phyloP scores from a whole-genome alignment of 2,329 filamentous ascomycete genomes.

The Salinomyces thailandicus region DNA sequence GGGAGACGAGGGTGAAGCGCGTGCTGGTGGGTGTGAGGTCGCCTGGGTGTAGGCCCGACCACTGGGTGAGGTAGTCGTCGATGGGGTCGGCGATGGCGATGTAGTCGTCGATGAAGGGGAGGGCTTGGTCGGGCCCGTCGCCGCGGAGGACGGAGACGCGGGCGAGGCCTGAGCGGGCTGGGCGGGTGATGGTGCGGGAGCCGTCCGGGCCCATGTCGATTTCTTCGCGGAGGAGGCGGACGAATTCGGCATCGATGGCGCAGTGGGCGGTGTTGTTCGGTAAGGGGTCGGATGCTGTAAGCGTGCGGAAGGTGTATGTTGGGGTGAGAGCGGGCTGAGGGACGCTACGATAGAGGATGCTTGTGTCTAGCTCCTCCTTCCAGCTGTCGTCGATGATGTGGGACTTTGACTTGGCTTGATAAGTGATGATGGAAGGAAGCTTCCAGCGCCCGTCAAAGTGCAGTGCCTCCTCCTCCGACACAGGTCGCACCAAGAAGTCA shows the following conservation, averaged over 20 bases:
- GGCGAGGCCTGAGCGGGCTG: conserved; percentile 83
- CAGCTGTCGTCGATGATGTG: conserved; percentile 77
- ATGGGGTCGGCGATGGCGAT: conserved; percentile 84
- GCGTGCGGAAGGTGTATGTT: conserved; percentile 18
- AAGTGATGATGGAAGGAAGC: conserved; percentile 75
- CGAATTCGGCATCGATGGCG: conserved; percentile 93
- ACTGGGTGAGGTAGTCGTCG: conserved; percentile 89
- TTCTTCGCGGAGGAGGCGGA: conserved; percentile 82
- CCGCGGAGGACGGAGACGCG: conserved; percentile 84
- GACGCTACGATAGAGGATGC: conserved; percentile 68
- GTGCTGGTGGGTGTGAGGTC: conserved; percentile 74
- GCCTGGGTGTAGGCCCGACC: conserved; percentile 77
- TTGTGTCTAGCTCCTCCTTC: conserved; percentile 76
- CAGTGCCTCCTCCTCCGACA: conserved; percentile 72
- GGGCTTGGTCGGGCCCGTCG: conserved; percentile 62
- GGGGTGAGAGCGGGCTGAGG: conserved; percentile 31
- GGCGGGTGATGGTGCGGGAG: conserved; percentile 80
- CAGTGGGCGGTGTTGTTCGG: conserved; percentile 56
- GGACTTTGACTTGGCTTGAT: conserved; percentile 69
- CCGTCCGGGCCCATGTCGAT: conserved; percentile 95
- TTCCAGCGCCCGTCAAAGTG: conserved; percentile 91
- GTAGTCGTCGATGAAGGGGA: conserved; percentile 95
- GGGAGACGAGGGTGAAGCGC: conserved; percentile 68
- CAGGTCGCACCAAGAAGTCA: conserved; percentile 79
- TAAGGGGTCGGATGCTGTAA: conserved; percentile 38